These are phyloP conservation scores for Neoboletus brunneissimus DNA, from an alignment of 768 basidiomycete species.

Conservation along the genomic window DNA sequence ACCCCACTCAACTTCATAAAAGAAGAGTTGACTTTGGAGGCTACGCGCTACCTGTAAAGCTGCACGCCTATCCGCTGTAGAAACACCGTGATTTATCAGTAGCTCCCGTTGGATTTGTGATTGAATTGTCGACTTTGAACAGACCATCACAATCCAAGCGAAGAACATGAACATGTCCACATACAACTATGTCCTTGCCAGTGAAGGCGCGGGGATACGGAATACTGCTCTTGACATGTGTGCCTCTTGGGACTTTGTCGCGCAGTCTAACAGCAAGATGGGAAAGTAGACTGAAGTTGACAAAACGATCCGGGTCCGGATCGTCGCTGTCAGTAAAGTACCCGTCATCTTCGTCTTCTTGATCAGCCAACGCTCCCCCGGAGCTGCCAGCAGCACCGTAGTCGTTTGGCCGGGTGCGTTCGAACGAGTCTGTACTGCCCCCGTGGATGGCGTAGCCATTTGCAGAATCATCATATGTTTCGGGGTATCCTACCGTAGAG, in stretches of 20 bases:
- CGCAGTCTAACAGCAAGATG: conserved; percentile 87
- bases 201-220: conserved; percentile 90
- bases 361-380: conserved; percentile 18
- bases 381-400: conserved; percentile 18
- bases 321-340: conserved; percentile 51
- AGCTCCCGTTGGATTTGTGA: conserved; percentile 83
- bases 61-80: conserved; percentile 74
- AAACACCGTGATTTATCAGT: conserved; percentile 68
- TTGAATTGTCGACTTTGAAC: conserved; percentile 77
- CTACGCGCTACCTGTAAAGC: conserved; percentile 88
- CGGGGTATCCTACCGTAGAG: conserved; percentile 21
- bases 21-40: conserved; percentile 89
- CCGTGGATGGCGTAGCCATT: conserved; percentile 19
- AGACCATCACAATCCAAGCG: conserved; percentile 2
- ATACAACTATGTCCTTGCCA: conserved; percentile 89
- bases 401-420: conserved; percentile 18
- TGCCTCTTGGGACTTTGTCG: conserved; percentile 84
- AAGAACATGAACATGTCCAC: conserved; percentile 29
- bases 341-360: conserved; percentile 30
- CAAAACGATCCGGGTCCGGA: conserved; percentile 69
- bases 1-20: conserved; percentile 97
- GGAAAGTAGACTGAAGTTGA: conserved; percentile 84
- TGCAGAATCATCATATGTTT: conserved; percentile 15
- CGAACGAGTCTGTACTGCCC: conserved; percentile 28
- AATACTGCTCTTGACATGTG: conserved; percentile 90